Evolutionary conservation across 1,139 yeast species (phyloP), one percentile per base, ranked within the genome.

Genomic region (Saccharomycopsis hybrid): DNA sequence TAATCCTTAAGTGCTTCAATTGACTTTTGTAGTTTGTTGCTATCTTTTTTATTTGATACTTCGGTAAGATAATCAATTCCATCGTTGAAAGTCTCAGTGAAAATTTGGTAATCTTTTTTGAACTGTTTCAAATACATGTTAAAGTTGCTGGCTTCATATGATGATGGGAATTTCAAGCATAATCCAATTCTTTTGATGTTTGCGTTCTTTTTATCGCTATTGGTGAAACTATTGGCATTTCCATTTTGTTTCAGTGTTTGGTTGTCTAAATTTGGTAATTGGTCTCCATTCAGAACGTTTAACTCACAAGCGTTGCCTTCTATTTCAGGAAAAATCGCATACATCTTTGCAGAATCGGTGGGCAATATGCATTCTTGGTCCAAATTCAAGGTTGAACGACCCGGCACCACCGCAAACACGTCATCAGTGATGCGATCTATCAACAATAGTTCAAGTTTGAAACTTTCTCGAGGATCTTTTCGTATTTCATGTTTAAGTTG

Each of bases 121-220:
- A 47, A 50, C 44, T 47, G 46, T 3, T 48, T 43, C 48, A 52
- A 50, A 11, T 36, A 47, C 38, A 45, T 41, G 32, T 18, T 44
- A 43, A 52, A 52, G 13, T 44, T 47, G 36, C 53, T 50, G 24
- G 53, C 55, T 27, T 52, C 55, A 35, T 43, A 52, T 3, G 51
- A 28, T 11, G 47, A 43, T 11, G 38, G 47, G 32, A 52, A 44
- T 41, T 48, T 47, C 39, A 52, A 43, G 3, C 53, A 54, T 24
- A 52, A 28, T 3, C 51, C 55, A 28, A 52, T 43, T 32, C 55
- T 32, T 38, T 49, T 49, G 30, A 46, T 38, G 18, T 42, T 36
- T 13, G 18, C 29, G 25, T 41, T 44, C 24, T 28, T n/a, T 36
- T 44, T 11, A 4, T 4, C 43, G 36, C 29, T 30, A 37, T 11